Evolutionary conservation across 2,329 filamentous ascomycete species (phyloP).

Genomic region (Graphiopsis chlorocephala): DNA sequence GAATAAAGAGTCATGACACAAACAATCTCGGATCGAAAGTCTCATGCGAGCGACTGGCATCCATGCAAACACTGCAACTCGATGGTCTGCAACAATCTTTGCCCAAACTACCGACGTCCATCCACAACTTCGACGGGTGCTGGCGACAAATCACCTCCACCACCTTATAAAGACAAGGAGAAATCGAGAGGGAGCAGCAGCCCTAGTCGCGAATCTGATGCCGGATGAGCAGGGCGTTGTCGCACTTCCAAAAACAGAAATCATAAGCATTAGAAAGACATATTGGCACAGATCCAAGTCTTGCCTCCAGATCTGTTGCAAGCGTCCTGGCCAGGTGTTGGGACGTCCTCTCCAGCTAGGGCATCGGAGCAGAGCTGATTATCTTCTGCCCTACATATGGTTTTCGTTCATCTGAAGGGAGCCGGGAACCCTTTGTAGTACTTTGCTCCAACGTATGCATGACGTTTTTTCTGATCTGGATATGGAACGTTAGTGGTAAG

Average conservation of each 20-base stretch:
- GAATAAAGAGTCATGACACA: neutral
- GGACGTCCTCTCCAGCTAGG: neutral
- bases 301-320: neutral
- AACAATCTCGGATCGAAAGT: neutral
- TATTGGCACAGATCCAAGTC: neutral
- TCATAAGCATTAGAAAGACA: neutral
- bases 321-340: neutral
- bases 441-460: neutral
- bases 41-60: slow-evolving; percentile 8
- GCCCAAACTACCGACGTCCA: neutral
- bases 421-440: neutral
- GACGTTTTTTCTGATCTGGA: neutral
- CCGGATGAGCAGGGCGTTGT: neutral
- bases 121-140: neutral
- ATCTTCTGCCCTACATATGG: neutral
- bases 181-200: neutral
- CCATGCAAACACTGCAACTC: slow-evolving; percentile 12
- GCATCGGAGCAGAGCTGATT: neutral
- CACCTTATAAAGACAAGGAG: neutral
- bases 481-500: neutral
- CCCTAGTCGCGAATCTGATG: neutral
- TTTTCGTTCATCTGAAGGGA: neutral
- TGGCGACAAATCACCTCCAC: neutral
- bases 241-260: neutral
- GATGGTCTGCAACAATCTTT: slow-evolving; percentile 14